These are phyloP conservation scores for Stephania cephalantha DNA, from an alignment of 164 flowering plant species.

Conservation along the genomic window DNA sequence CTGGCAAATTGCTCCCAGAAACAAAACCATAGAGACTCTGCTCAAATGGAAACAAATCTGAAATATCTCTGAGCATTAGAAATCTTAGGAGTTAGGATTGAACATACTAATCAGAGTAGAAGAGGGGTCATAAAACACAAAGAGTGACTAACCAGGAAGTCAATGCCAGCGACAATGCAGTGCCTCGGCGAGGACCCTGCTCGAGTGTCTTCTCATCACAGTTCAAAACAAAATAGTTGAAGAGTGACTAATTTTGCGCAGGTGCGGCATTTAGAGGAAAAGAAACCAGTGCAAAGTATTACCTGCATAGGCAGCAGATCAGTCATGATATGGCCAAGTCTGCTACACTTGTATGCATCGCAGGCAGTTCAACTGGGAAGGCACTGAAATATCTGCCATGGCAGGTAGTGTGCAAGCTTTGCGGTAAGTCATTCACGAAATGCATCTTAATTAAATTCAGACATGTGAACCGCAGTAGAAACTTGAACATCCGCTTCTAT, in stretches of 20 bases:
- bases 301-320: not conserved
- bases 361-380: not conserved
- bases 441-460: too few species aligned
- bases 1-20: not conserved
- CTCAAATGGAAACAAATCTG: not conserved
- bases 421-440: not conserved
- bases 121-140: too few species aligned
- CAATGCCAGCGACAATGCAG: too few species aligned
- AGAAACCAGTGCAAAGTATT: not conserved
- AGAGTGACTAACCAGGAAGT: not conserved
- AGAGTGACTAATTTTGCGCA: not conserved
- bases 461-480: not conserved
- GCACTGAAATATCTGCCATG: not conserved
- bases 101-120: too few species aligned
- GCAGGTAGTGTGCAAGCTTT: not conserved
- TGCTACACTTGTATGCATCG: not conserved
- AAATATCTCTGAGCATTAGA: not conserved
- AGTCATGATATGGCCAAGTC: not conserved
- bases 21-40: not conserved
- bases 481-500: not conserved
- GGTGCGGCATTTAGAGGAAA: not conserved
- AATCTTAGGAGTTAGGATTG: not conserved
- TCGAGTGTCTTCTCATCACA: not conserved
- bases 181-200: not conserved
- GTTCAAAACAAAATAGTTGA: not conserved